Base-by-base conservation (phyloP, 1,139 yeast species). In the Neolecta irregularis region DNA sequence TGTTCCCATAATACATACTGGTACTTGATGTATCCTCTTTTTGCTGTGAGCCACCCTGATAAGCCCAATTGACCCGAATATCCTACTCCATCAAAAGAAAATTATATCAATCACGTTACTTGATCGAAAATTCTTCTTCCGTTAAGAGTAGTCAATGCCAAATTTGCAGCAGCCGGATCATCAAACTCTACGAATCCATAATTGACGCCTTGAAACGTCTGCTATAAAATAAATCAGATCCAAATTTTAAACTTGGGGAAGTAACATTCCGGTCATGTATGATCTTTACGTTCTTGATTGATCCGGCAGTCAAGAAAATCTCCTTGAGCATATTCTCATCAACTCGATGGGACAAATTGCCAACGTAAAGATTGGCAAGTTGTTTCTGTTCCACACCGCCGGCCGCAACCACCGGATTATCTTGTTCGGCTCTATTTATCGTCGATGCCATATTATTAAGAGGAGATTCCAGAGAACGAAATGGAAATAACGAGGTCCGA, bases 111-210 rank as follows among this genome's bases (percentile, higher is more conserved):
- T n/a, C n/a, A n/a, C n/a, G n/a, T n/a, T n/a, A n/a, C n/a, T n/a
- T n/a, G n/a, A 11, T 24, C 13, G 34, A 49, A 41, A 7, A 30
- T 54, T 34, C 43, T 9, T 7, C 60, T 58, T 38, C 80, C 81
- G 48, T 74, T 69, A 44, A 79, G 59, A 6, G 71, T 57, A 39
- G 64, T 64, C 41, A 74, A 60, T 2, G 92, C 91, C 43, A 60
- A 56, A 32, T 64, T 66, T 2, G 93, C 93, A 26, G 65, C 62
- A 26, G 60, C 62, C 33, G 70, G 64, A 37, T 61, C 61, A 30
- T 65, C 71, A 49, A 69, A 81, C 55, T 81, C 93, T 37, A 81
- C 69, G 54, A 83, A 83, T 1, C 92, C 93, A 54, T 81, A 83
- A 52, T 77, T 77, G 51, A 69, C 72, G 7, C 80, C 79, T 68